A percentile compares a stretch with the other conserved stretches of the same genome.
Evolutionary conservation across 176 grass and related monocot species (phyloP).

Genomic region (Avena sativa): DNA sequence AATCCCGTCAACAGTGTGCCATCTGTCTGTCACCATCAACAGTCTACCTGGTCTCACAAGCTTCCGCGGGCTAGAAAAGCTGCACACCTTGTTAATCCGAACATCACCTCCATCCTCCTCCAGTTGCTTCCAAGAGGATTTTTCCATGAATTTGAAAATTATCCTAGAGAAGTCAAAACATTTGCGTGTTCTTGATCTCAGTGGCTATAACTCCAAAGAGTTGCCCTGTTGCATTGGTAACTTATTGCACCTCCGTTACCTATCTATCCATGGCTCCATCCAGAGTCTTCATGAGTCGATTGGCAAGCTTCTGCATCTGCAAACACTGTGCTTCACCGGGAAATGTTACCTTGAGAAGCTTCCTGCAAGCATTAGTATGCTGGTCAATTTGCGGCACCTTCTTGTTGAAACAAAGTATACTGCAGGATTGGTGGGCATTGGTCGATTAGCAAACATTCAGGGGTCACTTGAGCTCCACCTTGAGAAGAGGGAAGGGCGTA

Average conservation of each 20-base stretch:
- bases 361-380: background rate
- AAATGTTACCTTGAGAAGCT: constrained; percentile 1
- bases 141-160: background rate
- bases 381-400: background rate
- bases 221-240: constrained; percentile 23
- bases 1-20: constrained; percentile 29
- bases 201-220: background rate
- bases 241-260: constrained; percentile 31
- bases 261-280: background rate
- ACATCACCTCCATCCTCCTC: background rate
- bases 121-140: background rate
- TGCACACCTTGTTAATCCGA: background rate
- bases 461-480: constrained; percentile 30
- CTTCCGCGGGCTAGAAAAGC: background rate
- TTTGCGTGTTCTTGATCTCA: constrained; percentile 25
- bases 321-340: background rate
- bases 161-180: background rate
- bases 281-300: constrained; percentile 1
- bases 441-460: background rate
- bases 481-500: background rate
- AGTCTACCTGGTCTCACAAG: background rate
- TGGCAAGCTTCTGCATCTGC: constrained; percentile 28
- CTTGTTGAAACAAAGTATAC: background rate
- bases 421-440: background rate
- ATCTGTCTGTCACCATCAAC: constrained; percentile 9